Conservation (phyloP, 257 asterid species). For the Ilex aquifolium region DNA sequence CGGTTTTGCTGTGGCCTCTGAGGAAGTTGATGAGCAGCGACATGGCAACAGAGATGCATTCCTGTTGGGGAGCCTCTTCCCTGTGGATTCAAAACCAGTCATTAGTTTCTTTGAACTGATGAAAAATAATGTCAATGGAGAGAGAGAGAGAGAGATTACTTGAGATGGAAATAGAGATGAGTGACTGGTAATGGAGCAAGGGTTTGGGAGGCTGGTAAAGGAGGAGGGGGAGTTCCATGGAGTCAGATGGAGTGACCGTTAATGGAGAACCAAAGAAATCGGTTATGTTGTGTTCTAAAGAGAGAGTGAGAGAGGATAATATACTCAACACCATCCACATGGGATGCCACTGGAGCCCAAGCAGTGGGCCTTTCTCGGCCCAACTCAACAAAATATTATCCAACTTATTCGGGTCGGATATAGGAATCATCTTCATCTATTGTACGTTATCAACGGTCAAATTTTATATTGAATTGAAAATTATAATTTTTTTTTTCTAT, state of each 20-base stretch:
- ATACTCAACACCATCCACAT: constrained; percentile 33
- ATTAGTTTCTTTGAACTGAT: background rate
- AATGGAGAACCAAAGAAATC: too few relatives aligned
- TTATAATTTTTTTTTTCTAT: too few relatives aligned
- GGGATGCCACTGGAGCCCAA: too few relatives aligned
- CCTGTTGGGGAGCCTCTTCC: constrained; percentile 29
- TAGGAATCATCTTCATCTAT: too few relatives aligned
- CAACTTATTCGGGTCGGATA: too few relatives aligned
- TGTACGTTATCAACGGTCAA: too few relatives aligned
- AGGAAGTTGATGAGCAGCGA: constrained; percentile 48
- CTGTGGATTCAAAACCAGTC: constrained; percentile 27
- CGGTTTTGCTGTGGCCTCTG: constrained; percentile 18
- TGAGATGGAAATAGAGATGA: constrained; percentile 10
- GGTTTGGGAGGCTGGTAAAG: constrained; percentile 54
- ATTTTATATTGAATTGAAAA: too few relatives aligned
- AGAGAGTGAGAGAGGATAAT: constrained; percentile 22
- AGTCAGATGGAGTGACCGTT: constrained; percentile 20
- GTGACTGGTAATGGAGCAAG: constrained; percentile 28
- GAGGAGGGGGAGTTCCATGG: constrained; percentile 50
- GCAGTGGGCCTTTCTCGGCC: too few relatives aligned
- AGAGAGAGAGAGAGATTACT: constrained; percentile 16
- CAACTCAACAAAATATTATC: too few relatives aligned
- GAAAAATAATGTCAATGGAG: background rate
- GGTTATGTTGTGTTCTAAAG: constrained; percentile 1
- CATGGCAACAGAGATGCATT: constrained; percentile 25